Percentiles rank a stretch among this genome's conserved stretches.
Evolutionary conservation across 495 filamentous ascomycete genomes (phyloP).

Genomic region (Penicillium bialowiezense): DNA sequence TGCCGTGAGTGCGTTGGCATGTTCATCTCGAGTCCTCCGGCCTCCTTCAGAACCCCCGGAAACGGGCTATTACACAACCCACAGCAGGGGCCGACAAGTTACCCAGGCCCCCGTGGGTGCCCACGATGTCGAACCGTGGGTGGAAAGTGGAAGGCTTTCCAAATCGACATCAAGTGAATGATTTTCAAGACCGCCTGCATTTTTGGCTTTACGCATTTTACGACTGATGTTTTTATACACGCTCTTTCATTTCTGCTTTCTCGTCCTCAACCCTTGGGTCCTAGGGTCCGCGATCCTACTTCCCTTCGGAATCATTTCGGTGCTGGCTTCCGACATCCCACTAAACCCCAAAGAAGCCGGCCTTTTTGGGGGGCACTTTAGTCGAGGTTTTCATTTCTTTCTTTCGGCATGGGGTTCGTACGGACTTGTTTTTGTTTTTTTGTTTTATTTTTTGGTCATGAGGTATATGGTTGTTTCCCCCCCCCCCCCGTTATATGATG

Average conservation of each 20-base stretch:
- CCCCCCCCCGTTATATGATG: constrained; percentile 9
- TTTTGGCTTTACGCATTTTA: constrained; percentile 38
- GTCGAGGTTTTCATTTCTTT: constrained; percentile 12
- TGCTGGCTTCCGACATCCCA: constrained; percentile 18
- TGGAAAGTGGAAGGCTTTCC: constrained; percentile 54
- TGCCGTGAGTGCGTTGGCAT: constrained; percentile 82
- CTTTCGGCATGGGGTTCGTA: constrained; percentile 17
- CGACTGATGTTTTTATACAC: constrained; percentile 35
- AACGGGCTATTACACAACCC: constrained; percentile 31
- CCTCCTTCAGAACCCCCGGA: constrained; percentile 35
- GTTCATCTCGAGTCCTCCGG: constrained; percentile 55
- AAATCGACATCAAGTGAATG: constrained; percentile 49
- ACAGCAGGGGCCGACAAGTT: constrained; percentile 37
- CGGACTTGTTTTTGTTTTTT: too few species aligned
- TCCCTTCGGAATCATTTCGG: constrained; percentile 11
- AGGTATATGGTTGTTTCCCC: constrained; percentile 10
- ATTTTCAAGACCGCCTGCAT: constrained; percentile 1
- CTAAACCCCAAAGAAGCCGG: constrained; percentile 24
- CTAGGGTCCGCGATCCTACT: not conserved
- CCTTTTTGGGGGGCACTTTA: constrained; percentile 16
- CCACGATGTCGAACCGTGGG: constrained; percentile 49
- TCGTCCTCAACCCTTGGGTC: not conserved
- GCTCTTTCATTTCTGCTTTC: constrained; percentile 18
- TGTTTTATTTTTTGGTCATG: constrained; percentile 14
- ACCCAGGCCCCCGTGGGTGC: constrained; percentile 44